Percentiles rank a stretch among this genome's conserved stretches.
Evolutionary conservation across 768 basidiomycete genomes (phyloP).

Genomic region (Leucocoprinus sp.): DNA sequence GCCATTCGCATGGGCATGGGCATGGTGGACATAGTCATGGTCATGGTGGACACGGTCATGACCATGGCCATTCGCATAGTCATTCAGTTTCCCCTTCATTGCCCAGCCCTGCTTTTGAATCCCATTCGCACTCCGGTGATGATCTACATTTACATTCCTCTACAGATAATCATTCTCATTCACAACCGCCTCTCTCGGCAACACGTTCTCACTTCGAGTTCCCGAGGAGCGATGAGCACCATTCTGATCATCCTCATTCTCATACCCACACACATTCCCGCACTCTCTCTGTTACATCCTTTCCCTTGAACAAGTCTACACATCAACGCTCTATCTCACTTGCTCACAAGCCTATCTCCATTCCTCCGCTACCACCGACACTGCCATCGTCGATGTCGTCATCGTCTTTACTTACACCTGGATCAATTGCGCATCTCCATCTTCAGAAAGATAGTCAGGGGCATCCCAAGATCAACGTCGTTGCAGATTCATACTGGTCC

Average conservation of each 20-base stretch:
- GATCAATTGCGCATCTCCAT: slow-evolving; percentile 8
- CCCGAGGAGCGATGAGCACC: slow-evolving; percentile 3
- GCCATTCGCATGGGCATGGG: slow-evolving; percentile 49
- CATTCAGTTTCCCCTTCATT: slow-evolving; percentile 19
- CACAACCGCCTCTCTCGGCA: slow-evolving; percentile 14
- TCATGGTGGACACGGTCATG: slow-evolving; percentile 8
- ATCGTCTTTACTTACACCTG: background rate
- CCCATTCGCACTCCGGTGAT: slow-evolving; percentile 22
- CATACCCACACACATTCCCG: slow-evolving; percentile 4
- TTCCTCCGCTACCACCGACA: background rate
- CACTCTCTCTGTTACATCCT: slow-evolving; percentile 1
- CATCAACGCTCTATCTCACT: slow-evolving; percentile 13
- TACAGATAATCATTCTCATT: slow-evolving; percentile 20
- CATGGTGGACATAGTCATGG: slow-evolving; percentile 17
- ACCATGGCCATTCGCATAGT: slow-evolving; percentile 24
- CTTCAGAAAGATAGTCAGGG: slow-evolving; percentile 11
- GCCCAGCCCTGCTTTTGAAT: slow-evolving; percentile 13
- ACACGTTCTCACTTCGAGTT: slow-evolving; percentile 17
- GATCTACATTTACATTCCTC: slow-evolving; percentile 13
- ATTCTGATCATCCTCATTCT: slow-evolving; percentile 4
- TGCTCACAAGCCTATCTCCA: slow-evolving; percentile 13
- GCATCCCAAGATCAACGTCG: slow-evolving; percentile 14
- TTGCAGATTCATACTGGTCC: slow-evolving; percentile 26
- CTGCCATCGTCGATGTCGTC: too few relatives aligned
- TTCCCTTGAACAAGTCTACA: slow-evolving; percentile 13